These are phyloP conservation scores for Colletotrichum lindemuthianum DNA, from an alignment of 2,329 filamentous ascomycete species.

Conservation along the genomic window DNA sequence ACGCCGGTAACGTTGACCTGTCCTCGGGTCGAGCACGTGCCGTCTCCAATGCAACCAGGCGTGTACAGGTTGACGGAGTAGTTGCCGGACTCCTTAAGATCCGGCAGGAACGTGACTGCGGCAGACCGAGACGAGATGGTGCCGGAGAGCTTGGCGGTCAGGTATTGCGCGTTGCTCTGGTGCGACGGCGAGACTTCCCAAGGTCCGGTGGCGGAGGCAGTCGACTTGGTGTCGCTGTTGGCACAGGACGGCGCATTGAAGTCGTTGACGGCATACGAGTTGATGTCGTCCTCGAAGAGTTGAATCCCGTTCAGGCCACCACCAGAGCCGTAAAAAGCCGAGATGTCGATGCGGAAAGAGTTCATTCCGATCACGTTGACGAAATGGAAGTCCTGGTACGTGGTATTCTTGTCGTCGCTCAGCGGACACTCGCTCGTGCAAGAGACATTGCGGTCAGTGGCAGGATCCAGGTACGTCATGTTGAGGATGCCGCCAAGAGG, in stretches of 20 bases:
- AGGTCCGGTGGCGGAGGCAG: slow-evolving; percentile 74
- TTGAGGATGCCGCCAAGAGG: slow-evolving; percentile 96
- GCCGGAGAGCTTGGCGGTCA: slow-evolving; percentile 72
- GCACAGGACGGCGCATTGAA: slow-evolving; percentile 89
- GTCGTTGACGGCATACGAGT: slow-evolving; percentile 82
- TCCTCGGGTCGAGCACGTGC: slow-evolving; percentile 79
- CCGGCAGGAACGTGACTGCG: slow-evolving; percentile 81
- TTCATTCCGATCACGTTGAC: slow-evolving; percentile 91
- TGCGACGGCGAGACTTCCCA: slow-evolving; percentile 78
- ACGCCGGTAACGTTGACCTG: slow-evolving; percentile 82
- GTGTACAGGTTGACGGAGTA: slow-evolving; percentile 94
- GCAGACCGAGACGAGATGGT: slow-evolving; percentile 67
- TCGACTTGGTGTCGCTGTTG: slow-evolving; percentile 69
- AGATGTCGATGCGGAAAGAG: slow-evolving; percentile 84
- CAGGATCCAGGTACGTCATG: slow-evolving; percentile 86
- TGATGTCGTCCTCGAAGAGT: slow-evolving; percentile 86
- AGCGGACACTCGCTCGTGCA: slow-evolving; percentile 91
- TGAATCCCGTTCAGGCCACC: slow-evolving; percentile 88
- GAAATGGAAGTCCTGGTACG: slow-evolving; percentile 91
- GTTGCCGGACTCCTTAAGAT: slow-evolving; percentile 88
- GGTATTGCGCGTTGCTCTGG: slow-evolving; percentile 78
- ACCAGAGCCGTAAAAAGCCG: slow-evolving; percentile 85
- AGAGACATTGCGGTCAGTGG: slow-evolving; percentile 70
- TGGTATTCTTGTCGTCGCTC: slow-evolving; percentile 70
- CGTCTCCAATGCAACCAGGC: slow-evolving; percentile 86